Evolutionary conservation across 352 stramenopile species (phyloP).

Genomic region (Peronospora belbahrii): DNA sequence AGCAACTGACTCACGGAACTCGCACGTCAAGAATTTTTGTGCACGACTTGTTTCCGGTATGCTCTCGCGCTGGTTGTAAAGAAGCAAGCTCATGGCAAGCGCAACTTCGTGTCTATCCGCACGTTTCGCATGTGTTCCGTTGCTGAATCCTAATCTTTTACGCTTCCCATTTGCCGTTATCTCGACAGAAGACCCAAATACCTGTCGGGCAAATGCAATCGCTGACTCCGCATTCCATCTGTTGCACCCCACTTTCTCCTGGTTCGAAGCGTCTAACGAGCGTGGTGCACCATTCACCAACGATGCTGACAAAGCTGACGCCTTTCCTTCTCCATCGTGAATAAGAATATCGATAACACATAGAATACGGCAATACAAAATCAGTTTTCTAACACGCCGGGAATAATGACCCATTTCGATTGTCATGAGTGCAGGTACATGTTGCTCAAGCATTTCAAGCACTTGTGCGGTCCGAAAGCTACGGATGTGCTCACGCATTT

Average conservation of each 20-base stretch:
- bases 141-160: constrained; percentile 6
- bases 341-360: constrained; percentile 38
- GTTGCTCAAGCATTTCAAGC: constrained; percentile 19
- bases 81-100: constrained; percentile 30
- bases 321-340: constrained; percentile 7
- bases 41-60: constrained; percentile 23
- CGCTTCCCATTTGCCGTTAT: constrained; percentile 13
- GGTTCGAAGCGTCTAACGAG: neutral
- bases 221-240: constrained; percentile 31
- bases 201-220: constrained; percentile 27
- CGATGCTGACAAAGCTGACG: neutral
- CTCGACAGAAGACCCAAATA: constrained; percentile 15
- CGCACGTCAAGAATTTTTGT: constrained; percentile 24
- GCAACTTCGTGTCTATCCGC: constrained; percentile 12
- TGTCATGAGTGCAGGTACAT: constrained; percentile 6
- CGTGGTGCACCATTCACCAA: constrained; percentile 5
- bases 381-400: constrained; percentile 11
- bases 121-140: neutral
- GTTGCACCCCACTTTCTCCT: neutral
- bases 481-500: constrained; percentile 33
- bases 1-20: constrained; percentile 38
- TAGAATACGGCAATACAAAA: constrained; percentile 32
- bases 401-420: neutral
- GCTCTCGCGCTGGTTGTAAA: constrained; percentile 25
- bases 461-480: constrained; percentile 26